A percentile compares a stretch with the other conserved stretches of the same genome.
These are phyloP conservation scores for Amaranthus hypochondriacus DNA, from an alignment of 148 eudicot genomes.

Conservation along the genomic window DNA sequence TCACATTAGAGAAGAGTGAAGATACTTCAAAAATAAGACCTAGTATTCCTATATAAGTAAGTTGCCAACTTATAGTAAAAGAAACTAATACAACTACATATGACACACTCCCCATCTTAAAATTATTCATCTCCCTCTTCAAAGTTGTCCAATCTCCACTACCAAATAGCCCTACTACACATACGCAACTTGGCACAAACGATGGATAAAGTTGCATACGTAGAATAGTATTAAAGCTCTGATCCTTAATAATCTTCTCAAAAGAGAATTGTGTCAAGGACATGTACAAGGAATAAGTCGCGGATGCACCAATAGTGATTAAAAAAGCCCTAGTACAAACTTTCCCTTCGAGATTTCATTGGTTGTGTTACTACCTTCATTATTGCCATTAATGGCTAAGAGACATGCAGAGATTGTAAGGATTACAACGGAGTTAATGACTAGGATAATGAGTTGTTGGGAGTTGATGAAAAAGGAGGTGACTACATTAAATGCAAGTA, in stretches of 20 bases:
- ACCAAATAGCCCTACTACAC: conserved; percentile 40
- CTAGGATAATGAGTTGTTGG: conserved; percentile 39
- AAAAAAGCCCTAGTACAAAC: conserved; percentile 34
- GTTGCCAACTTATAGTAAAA: conserved; percentile 45
- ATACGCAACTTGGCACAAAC: conserved; percentile 27
- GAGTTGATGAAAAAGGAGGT: conserved; percentile 42
- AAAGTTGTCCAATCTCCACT: conserved; percentile 45
- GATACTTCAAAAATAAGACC: conserved; percentile 45
- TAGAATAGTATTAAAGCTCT: conserved; percentile 26
- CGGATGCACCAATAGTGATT: conserved; percentile 46
- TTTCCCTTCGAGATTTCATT: conserved; percentile 2
- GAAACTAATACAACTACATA: conserved; percentile 40
- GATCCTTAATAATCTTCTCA: conserved; percentile 31
- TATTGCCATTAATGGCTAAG: conserved; percentile 30
- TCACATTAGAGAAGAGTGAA: conserved; percentile 45
- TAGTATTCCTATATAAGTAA: conserved; percentile 25
- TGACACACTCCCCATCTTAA: conserved; percentile 29
- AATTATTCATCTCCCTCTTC: conserved; percentile 33
- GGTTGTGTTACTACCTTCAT: conserved; percentile 4
- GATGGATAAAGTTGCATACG: conserved; percentile 35
- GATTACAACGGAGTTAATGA: conserved; percentile 42
- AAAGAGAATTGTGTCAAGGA: conserved; percentile 37
- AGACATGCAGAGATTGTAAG: conserved; percentile 45
- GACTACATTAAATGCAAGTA: conserved; percentile 48
- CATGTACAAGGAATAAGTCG: conserved; percentile 30